phyloP scores from a whole-genome alignment of 257 asterid genomes.

The Solanum chaucha region DNA sequence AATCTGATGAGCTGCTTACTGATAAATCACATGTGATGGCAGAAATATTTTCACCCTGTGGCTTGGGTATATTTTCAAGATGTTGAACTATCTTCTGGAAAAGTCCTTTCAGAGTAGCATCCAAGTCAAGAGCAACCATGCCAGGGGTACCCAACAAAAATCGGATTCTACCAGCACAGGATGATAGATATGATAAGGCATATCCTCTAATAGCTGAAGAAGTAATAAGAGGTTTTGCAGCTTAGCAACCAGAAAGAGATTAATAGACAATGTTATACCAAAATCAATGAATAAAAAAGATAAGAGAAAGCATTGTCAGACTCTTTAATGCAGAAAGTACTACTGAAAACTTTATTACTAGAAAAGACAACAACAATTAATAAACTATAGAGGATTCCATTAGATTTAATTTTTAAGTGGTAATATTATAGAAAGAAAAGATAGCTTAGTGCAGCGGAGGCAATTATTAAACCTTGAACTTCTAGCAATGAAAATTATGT shows the following conservation, averaged over 20 bases:
- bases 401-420: background rate
- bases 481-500: background rate
- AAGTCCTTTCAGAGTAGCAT: slow-evolving; percentile 78
- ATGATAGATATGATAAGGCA: slow-evolving; percentile 88
- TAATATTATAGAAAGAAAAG: background rate
- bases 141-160: slow-evolving; percentile 97
- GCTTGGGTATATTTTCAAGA: slow-evolving; percentile 88
- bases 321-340: background rate
- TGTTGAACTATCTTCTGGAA: slow-evolving; percentile 88
- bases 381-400: background rate
- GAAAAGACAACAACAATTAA: background rate
- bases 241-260: background rate
- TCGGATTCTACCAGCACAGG: slow-evolving; percentile 96
- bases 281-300: background rate
- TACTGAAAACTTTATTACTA: background rate
- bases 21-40: slow-evolving; percentile 85
- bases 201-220: slow-evolving; percentile 93
- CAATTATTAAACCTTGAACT: background rate
- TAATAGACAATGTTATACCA: background rate
- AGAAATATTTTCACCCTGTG: slow-evolving; percentile 89
- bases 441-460: background rate
- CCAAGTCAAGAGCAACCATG: slow-evolving; percentile 98
- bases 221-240: background rate
- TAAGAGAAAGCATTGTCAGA: background rate
- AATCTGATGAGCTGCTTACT: slow-evolving; percentile 40